Base-by-base conservation (phyloP, 805 yeast species). In the Ogataea nitratoaversa region DNA sequence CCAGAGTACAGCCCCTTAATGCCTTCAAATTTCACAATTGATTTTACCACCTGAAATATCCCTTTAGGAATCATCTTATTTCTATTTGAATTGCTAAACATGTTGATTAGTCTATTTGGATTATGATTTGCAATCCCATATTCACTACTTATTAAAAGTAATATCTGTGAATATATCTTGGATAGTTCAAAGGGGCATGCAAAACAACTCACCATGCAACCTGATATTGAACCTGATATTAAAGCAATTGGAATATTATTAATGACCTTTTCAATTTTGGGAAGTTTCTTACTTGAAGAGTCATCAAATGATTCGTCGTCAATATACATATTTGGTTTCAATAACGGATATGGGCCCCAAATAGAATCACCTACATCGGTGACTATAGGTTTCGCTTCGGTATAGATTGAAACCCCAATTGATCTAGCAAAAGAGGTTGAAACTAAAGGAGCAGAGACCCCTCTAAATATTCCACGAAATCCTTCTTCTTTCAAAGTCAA, bases 181-280 rank as follows among this genome's bases (percentile, higher is more conserved):
- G 91, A 79, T 62, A 85, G 76, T 59, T 87, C 96, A 57, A 87
- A 87, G 2, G 96, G 96, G 49, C 91, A 83, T 3, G 89, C 84
- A 58, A 80, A 76, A 5, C 72, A 27, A 3, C 87, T 72, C 12
- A 84, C 78, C 2, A 70, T 61, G 6, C 75, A 75, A 5, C 95
- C 95, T 0, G 93, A 78, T 0, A 76, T 46, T 4, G 74, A 63
- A 4, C 95, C 96, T 0, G 90, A 69, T 1, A 67, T 32, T 38
- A 78, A 68, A 43, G 67, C 52, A 44, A 71, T 47, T 50, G 85
- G 71, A 41, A 76, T 51, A 58, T 67, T 71, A 34, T 66, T 60
- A 5, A 60, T 8, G 19, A 56, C 53, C 16, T 31, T 36, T 24
- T 50, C 45, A 19, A 50, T 30, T 11, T 50, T 41, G 13, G 30